Base-by-base conservation (phyloP, 768 basidiomycete species). In the Kwoniella dendrophila region DNA sequence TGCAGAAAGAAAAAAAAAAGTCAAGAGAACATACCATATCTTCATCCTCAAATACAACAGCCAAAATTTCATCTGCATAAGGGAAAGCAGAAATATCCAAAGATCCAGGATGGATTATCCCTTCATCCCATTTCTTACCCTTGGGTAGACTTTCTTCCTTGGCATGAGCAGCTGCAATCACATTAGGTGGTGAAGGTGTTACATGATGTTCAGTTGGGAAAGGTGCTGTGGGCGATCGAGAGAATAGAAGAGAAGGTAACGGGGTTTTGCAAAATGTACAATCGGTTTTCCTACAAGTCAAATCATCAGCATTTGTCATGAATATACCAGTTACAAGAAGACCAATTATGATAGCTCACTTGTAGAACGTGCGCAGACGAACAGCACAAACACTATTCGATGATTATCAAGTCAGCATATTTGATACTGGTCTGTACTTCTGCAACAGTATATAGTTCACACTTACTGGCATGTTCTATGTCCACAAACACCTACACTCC, bases 261-360 rank as follows among this genome's bases (percentile, higher is more conserved):
- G 65, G 45, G 8, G 72, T 69, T 85, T 98, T 98, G 84, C 95
- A 99, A 78, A 96, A 96, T 0, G 95, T 91, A 74, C 95, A 98
- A 14, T 93, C 90, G 41, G 80, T 82, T 78, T 90, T 94, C 83
- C 75, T 78, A 44, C 29, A 45, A 34, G 6, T 12, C 18, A 5
- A 27, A n/a, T 40, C 38, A 52, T 29, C 24, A 12, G 45, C 16
- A 22, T 14, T 22, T 26, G 1, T 32, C 27, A 40, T 12, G n/a
- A 11, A 40, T 40, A 2, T 2, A 5, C 12, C 38, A 12, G 12
- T 12, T 2, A 1, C 38, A 47, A 32, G 29, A 57, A 33, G 29
- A 30, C n/a, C n/a, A n/a, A n/a, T n/a, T n/a, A 38, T 8, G 8
- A 38, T 38, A 24, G 63, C 72, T 63, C 34, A 78, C 77, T 97